A percentile compares a stretch with the other conserved stretches of the same genome.
Evolutionary conservation across 1,139 yeast genomes (phyloP).

Genomic region (Kluyveromyces sp.): DNA sequence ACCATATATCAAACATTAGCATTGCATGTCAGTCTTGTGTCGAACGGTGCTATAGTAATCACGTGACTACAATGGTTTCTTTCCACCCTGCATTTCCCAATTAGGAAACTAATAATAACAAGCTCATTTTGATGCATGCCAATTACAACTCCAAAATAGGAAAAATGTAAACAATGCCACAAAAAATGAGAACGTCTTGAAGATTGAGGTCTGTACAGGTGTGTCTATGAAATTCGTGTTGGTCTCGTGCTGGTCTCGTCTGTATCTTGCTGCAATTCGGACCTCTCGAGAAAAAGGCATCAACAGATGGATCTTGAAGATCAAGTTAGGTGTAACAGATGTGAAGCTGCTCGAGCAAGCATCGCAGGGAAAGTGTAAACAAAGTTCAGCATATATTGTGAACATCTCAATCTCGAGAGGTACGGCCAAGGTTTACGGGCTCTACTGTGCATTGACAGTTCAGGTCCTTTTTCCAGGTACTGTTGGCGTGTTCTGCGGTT

Average conservation of each 20-base stretch:
- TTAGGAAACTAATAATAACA: too few relatives aligned
- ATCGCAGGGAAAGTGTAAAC: neutral
- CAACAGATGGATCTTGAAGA: neutral
- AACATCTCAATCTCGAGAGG: too few relatives aligned
- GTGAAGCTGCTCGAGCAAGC: neutral
- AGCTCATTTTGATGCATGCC: neutral
- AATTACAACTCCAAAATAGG: conserved; percentile 6
- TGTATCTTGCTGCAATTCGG: neutral
- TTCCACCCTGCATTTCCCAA: too few relatives aligned
- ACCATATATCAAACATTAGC: too few relatives aligned
- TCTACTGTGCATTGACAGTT: too few relatives aligned
- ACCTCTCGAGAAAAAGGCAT: neutral
- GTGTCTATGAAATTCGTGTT: neutral
- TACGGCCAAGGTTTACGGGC: too few relatives aligned
- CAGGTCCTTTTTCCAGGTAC: too few relatives aligned
- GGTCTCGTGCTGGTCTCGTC: neutral
- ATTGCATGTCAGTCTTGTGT: too few relatives aligned
- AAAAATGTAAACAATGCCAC: conserved; percentile 1
- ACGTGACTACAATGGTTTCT: too few relatives aligned
- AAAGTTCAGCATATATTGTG: neutral
- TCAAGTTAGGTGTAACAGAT: too few relatives aligned
- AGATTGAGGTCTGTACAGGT: neutral
- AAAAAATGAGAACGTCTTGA: neutral
- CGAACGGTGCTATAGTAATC: too few relatives aligned
- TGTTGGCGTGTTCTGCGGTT: too few relatives aligned